Evolutionary conservation across 1,284 basidiomycete genomes (phyloP).

Genomic region (Hymenochaete sp.): DNA sequence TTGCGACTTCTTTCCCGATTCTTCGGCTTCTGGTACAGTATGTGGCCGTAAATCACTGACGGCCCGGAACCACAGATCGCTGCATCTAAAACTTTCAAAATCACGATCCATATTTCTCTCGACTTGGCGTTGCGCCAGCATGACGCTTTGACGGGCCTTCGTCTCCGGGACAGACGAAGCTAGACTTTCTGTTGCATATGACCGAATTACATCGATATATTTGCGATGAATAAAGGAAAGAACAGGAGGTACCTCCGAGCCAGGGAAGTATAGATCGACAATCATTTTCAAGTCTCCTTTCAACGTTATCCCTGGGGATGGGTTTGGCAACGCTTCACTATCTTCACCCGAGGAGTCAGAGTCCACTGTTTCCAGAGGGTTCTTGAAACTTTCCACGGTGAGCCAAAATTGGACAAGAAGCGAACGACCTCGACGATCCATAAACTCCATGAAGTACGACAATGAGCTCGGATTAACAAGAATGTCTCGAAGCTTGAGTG

Average conservation of each 20-base stretch:
- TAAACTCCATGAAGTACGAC: conserved; percentile 96
- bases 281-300: conserved; percentile 85
- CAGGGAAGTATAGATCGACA: conserved; percentile 76
- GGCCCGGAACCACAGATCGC: conserved; percentile 87
- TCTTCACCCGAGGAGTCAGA: conserved; percentile 62
- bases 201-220: conserved; percentile 60
- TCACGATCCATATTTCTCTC: conserved; percentile 88
- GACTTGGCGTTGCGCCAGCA: conserved; percentile 78
- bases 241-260: conserved; percentile 46
- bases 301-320: conserved; percentile 51
- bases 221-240: conserved; percentile 61
- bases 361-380: conserved; percentile 81
- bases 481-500: conserved; percentile 55
- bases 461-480: conserved; percentile 83
- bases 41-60: conserved; percentile 56
- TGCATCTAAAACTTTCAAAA: conserved; percentile 79
- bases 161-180: conserved; percentile 44
- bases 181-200: conserved; percentile 48
- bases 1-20: not conserved
- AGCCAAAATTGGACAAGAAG: conserved; percentile 94
- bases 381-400: conserved; percentile 94
- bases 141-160: conserved; percentile 65
- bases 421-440: conserved; percentile 83
- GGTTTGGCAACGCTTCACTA: conserved; percentile 52
- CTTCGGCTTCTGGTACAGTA: too few species aligned